Conservation (phyloP, 2,329 filamentous ascomycete genomes). For the Neonectria neomacrospora region DNA sequence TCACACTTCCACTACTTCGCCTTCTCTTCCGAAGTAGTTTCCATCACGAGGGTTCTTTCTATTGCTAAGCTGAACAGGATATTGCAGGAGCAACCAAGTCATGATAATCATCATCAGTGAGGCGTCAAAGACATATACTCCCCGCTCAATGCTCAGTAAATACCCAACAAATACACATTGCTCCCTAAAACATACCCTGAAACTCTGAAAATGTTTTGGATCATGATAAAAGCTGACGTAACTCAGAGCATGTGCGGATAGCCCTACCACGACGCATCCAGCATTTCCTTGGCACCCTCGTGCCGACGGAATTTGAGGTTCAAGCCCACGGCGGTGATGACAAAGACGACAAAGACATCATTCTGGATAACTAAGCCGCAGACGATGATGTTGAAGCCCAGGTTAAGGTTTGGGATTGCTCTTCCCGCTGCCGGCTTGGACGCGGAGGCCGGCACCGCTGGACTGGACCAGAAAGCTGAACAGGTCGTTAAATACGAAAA, state of each 20-base stretch:
- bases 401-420: conserved; percentile 36
- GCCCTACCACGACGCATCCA: conserved; percentile 47
- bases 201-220: conserved; percentile 38
- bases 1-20: background rate
- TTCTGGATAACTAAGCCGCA: conserved; percentile 67
- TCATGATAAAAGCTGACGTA: conserved; percentile 52
- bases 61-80: conserved; percentile 14
- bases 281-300: background rate
- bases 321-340: conserved; percentile 57
- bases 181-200: conserved; percentile 24
- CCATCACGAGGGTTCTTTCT: background rate
- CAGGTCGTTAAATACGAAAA: conserved; percentile 49
- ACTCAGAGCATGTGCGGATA: conserved; percentile 51
- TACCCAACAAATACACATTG: conserved; percentile 21
- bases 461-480: conserved; percentile 46
- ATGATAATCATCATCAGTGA: conserved; percentile 26
- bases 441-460: conserved; percentile 45
- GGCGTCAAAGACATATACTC: conserved; percentile 25
- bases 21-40: background rate
- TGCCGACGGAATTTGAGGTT: conserved; percentile 44
- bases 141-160: conserved; percentile 18
- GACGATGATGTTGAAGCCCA: conserved; percentile 61
- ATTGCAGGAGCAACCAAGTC: conserved; percentile 21
- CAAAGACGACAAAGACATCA: conserved; percentile 63
- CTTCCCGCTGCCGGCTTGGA: conserved; percentile 38